Evolutionary conservation across 2,329 filamentous ascomycete genomes (phyloP).

Genomic region (Xylariaceae sp.): DNA sequence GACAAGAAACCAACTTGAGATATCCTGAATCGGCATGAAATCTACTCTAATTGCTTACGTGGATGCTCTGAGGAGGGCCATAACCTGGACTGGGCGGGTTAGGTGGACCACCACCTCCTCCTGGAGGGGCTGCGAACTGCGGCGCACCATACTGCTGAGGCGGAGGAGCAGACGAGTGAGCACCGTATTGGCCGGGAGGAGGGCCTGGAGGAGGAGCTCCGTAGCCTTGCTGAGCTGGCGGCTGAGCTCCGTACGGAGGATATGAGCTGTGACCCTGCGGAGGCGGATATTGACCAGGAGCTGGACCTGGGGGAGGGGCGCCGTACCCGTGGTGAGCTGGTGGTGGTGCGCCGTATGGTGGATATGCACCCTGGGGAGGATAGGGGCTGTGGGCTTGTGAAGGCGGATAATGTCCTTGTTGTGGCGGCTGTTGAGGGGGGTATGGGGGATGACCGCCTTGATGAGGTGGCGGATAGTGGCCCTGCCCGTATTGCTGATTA

Average conservation of each 20-base stretch:
- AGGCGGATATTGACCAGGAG: conserved; percentile 17
- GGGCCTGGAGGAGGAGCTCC: conserved; percentile 29
- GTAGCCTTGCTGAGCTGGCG: conserved; percentile 32
- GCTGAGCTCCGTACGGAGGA: conserved; percentile 33
- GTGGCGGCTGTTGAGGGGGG: conserved; percentile 37
- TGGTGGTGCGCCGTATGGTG: conserved; percentile 32
- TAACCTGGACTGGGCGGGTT: conserved; percentile 73
- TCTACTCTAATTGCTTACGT: no score
- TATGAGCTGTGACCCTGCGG: conserved; percentile 28
- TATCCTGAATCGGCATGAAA: no score
- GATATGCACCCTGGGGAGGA: conserved; percentile 21
- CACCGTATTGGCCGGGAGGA: conserved; percentile 35
- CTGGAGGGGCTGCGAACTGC: conserved; percentile 30
- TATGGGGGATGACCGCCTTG: no score
- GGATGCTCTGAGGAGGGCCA: conserved; percentile 65
- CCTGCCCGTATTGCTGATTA: conserved; percentile 14
- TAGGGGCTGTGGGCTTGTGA: conserved; percentile 30
- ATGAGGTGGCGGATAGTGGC: conserved; percentile 15
- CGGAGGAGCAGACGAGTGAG: conserved; percentile 38
- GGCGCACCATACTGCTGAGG: conserved; percentile 40
- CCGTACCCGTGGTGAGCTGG: conserved; percentile 35
- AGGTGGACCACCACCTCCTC: conserved; percentile 41
- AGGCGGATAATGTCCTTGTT: conserved; percentile 26
- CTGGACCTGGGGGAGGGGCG: conserved; percentile 22
- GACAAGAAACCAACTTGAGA: no score